phyloP scores from a whole-genome alignment of 495 filamentous ascomycete genomes.

The Aspergillus cavernicola region DNA sequence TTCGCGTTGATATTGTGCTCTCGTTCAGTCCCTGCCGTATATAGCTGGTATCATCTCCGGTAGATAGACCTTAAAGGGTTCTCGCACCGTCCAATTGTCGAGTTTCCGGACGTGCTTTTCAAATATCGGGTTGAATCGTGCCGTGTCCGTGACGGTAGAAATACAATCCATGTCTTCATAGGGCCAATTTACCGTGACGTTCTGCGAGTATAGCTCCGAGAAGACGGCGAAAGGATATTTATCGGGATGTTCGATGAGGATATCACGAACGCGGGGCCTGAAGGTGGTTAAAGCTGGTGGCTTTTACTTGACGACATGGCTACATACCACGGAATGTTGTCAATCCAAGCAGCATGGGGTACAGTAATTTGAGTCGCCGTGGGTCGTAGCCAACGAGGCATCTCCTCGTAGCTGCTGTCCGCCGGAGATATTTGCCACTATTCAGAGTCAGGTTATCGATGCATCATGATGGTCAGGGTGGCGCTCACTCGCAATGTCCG shows the following conservation, averaged over 20 bases:
- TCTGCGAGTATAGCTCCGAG: conserved; percentile 12
- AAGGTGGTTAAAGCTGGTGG: too few species aligned
- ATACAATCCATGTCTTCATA: conserved; percentile 9
- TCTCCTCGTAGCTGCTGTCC: not conserved
- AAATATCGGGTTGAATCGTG: conserved; percentile 9
- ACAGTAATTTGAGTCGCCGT: conserved; percentile 10
- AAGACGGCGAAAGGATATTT: conserved; percentile 11
- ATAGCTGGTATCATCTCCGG: conserved; percentile 9
- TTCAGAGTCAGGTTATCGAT: not conserved
- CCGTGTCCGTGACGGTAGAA: not conserved
- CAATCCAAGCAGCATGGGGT: conserved; percentile 12
- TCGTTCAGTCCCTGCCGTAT: not conserved
- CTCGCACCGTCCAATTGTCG: conserved; percentile 7
- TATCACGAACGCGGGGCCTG: conserved; percentile 13
- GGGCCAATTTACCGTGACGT: conserved; percentile 8
- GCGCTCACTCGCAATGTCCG: conserved; percentile 7
- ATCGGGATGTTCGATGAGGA: conserved; percentile 7
- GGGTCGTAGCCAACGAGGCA: conserved; percentile 10
- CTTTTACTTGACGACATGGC: not conserved
- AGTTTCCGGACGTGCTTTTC: conserved; percentile 10
- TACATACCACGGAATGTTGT: conserved; percentile 14
- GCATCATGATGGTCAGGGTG: too few species aligned
- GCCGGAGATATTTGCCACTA: conserved; percentile 9
- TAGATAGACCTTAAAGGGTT: conserved; percentile 7
- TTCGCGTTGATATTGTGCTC: too few species aligned